Conservation (phyloP, 1,284 basidiomycete genomes). For the Austroboletus niveus region DNA sequence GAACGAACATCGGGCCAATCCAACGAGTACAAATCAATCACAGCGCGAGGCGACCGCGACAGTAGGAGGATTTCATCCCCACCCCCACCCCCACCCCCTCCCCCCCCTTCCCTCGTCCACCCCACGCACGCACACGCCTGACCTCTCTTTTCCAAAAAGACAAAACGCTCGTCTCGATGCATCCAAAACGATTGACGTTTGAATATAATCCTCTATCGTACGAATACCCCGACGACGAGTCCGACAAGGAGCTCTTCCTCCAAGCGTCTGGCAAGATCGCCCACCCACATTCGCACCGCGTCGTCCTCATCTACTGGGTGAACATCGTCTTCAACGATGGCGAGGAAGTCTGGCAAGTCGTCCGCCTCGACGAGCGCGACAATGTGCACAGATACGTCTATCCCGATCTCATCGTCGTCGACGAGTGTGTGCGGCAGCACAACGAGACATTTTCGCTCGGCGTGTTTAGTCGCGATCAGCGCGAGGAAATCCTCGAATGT, state of each 20-base stretch:
- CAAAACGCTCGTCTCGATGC: too few relatives aligned
- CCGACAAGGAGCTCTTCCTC: conserved; percentile 25
- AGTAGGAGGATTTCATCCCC: background rate
- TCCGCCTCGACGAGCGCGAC: conserved; percentile 16
- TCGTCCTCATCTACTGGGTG: conserved; percentile 28
- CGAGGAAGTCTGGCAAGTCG: conserved; percentile 30
- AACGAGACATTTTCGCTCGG: conserved; percentile 17
- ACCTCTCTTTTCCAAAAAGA: too few relatives aligned
- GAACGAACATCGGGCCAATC: background rate
- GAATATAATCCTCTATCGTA: conserved; percentile 24
- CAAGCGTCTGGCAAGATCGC: conserved; percentile 15
- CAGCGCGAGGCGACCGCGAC: background rate
- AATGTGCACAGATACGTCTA: conserved; percentile 21
- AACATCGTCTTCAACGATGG: conserved; percentile 22
- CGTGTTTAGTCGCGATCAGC: conserved; percentile 22
- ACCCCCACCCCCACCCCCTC: background rate
- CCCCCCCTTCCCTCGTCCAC: too few relatives aligned
- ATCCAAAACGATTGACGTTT: background rate
- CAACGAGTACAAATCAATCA: background rate
- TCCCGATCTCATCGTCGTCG: conserved; percentile 29
- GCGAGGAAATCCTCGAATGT: conserved; percentile 25
- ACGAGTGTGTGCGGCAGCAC: conserved; percentile 7
- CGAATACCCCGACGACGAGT: conserved; percentile 23
- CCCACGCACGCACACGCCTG: too few relatives aligned
- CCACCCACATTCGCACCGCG: background rate